Base-by-base conservation (phyloP, 2,329 filamentous ascomycete genomes). In the Phaeoacremonium minimum region DNA sequence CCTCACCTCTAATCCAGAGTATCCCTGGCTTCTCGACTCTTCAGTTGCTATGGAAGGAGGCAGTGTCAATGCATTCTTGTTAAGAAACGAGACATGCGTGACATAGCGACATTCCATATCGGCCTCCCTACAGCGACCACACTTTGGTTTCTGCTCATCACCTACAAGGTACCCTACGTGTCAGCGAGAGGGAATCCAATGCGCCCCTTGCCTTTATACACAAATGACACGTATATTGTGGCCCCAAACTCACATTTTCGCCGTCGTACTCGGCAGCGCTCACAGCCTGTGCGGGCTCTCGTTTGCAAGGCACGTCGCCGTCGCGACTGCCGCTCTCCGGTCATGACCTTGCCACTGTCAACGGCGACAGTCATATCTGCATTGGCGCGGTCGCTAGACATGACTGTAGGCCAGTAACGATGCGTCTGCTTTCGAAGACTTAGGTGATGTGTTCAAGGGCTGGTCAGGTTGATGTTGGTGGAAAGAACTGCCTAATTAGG, bases 201-300 rank as follows among this genome's bases (percentile, higher is more conserved):
- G n/a, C 9, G n/a, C n/a, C n/a, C n/a, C n/a, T n/a, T n/a, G n/a
- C n/a, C n/a, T n/a, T n/a, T n/a, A 40, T 26, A 44, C 46, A 47
- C 28, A 17, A 8, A 37, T 8, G 8, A n/a, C 17, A 7, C 29
- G 18, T n/a, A 17, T 33, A 26, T 18, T 13, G 38, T 12, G 42
- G 38, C 32, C 30, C 5, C 14, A 20, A n/a, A 35, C 46, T 41
- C 28, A 48, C 46, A 48, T 22, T 48, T 48, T 32, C 46, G 46
- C 29, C 35, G 46, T 26, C 45, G 46, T n/a, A 28, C 35, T 15
- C 46, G 46, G 31, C 46, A 48, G 28, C 46, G 42, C 35, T 45
- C 45, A 17, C 46, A 48, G 13, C 46, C 44, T 15, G 32, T 43
- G 32, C 46, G 45, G 18, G 45, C 37, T 19, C 46, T 44, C 28